These are phyloP conservation scores for Uronychia binucleata DNA, from an alignment of 73 alveolate genomes.

Conservation along the genomic window DNA sequence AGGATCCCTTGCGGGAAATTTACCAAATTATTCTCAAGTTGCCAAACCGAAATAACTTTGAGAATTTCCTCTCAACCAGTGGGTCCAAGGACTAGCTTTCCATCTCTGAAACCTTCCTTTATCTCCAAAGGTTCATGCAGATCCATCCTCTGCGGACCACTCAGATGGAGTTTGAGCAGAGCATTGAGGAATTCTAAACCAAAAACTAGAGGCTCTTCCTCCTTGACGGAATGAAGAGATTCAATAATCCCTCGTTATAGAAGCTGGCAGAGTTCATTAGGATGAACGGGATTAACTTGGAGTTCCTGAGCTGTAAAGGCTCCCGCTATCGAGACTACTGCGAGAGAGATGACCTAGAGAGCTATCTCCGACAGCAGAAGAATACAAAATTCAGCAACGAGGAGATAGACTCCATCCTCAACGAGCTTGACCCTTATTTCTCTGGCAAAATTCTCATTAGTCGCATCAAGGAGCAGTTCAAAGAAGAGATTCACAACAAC, in stretches of 20 bases:
- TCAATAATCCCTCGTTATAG: neutral
- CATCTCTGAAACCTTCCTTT: conserved; percentile 58
- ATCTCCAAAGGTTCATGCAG: conserved; percentile 39
- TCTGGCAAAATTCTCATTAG: conserved; percentile 29
- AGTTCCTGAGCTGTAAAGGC: conserved; percentile 16
- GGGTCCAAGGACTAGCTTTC: conserved; percentile 48
- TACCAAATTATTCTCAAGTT: conserved; percentile 37
- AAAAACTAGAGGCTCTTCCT: conserved; percentile 52
- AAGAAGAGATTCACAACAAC: conserved; percentile 49
- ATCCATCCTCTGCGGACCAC: conserved; percentile 60
- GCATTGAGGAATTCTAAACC: conserved; percentile 47
- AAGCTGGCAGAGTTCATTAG: conserved; percentile 46
- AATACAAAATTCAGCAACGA: conserved; percentile 35
- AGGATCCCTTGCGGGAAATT: conserved; percentile 54
- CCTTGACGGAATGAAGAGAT: conserved; percentile 32
- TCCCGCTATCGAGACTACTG: conserved; percentile 21
- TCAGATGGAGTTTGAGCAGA: conserved; percentile 48
- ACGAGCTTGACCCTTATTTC: conserved; percentile 56
- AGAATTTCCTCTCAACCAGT: conserved; percentile 46
- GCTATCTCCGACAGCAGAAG: neutral
- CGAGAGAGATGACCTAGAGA: conserved; percentile 34
- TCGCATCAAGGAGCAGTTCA: conserved; percentile 11
- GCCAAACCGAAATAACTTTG: conserved; percentile 53
- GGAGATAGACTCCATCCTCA: conserved; percentile 49
- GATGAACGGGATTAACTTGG: conserved; percentile 24